These are phyloP conservation scores for Tylopilus sp. DNA, from an alignment of 768 basidiomycete genomes.

Conservation along the genomic window DNA sequence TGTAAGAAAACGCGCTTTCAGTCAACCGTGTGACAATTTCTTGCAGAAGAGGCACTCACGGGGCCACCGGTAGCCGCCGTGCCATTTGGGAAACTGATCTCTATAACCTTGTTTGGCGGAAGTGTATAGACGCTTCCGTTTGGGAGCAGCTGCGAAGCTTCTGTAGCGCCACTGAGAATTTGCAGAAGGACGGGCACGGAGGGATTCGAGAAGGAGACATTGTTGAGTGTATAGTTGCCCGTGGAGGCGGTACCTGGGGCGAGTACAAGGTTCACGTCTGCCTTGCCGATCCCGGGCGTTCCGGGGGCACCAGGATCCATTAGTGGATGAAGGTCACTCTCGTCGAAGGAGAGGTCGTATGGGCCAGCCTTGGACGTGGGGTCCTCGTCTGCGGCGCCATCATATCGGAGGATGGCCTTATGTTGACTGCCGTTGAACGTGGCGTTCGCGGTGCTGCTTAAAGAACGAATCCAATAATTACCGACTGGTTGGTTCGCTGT, in stretches of 20 bases:
- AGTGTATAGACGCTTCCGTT: constrained; percentile 45
- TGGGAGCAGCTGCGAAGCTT: constrained; percentile 46
- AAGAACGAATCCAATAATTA: constrained; percentile 2
- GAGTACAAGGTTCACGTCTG: constrained; percentile 36
- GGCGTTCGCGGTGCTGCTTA: constrained; percentile 12
- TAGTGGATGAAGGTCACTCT: constrained; percentile 39
- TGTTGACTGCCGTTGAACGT: constrained; percentile 37
- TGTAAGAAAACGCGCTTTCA: constrained; percentile 1
- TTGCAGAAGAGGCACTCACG: constrained; percentile 16
- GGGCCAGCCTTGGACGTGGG: constrained; percentile 39
- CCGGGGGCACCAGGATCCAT: constrained; percentile 37
- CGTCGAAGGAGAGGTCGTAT: constrained; percentile 31
- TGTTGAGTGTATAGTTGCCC: constrained; percentile 22
- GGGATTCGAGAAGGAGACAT: constrained; percentile 34
- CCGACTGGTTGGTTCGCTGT: background rate
- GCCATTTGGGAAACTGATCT: constrained; percentile 41
- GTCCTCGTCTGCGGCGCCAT: constrained; percentile 39
- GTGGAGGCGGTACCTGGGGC: background rate
- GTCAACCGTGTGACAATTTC: background rate
- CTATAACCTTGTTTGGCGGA: constrained; percentile 42
- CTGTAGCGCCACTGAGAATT: constrained; percentile 44
- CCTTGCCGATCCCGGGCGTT: constrained; percentile 33
- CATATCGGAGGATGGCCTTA: constrained; percentile 51
- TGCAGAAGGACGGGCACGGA: constrained; percentile 32
- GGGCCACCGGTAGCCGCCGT: constrained; percentile 23